These are phyloP conservation scores for Oenanthe sinensis DNA, from an alignment of 129 eudicot genomes.

Conservation along the genomic window DNA sequence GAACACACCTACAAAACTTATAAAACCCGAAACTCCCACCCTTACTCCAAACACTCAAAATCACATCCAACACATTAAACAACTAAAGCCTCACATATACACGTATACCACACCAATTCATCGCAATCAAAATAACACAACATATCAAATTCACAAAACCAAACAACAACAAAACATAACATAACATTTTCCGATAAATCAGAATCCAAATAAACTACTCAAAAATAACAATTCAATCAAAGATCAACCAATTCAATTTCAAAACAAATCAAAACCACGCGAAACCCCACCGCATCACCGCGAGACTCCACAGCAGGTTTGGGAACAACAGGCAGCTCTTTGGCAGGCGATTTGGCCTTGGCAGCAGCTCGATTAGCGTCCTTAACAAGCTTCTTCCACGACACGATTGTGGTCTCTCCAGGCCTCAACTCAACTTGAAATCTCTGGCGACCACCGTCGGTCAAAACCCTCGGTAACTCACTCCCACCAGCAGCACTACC, in stretches of 20 bases:
- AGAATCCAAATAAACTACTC: not conserved
- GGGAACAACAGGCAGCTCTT: slow-evolving; percentile 16
- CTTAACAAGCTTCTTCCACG: slow-evolving; percentile 94
- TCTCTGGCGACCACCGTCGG: slow-evolving; percentile 64
- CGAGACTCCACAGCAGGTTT: slow-evolving; percentile 32
- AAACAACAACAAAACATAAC: not conserved
- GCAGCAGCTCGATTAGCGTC: slow-evolving; percentile 43
- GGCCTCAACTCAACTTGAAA: slow-evolving; percentile 74
- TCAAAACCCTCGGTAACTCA: slow-evolving; percentile 34
- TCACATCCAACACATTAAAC: not conserved
- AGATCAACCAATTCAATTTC: not conserved
- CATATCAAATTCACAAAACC: not conserved
- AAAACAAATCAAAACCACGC: not conserved
- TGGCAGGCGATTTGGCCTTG: slow-evolving; percentile 11
- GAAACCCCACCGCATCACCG: slow-evolving; percentile 29
- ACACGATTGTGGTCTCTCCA: slow-evolving; percentile 89
- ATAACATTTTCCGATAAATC: not conserved
- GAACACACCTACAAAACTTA: not conserved
- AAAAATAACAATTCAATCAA: not conserved
- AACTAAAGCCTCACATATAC: not conserved
- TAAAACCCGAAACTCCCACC: not conserved
- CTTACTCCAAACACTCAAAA: not conserved
- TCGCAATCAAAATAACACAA: not conserved
- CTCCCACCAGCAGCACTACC: slow-evolving; percentile 30
- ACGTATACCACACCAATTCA: not conserved